A percentile compares a stretch with the other conserved stretches of the same genome.
Conservation (phyloP, 768 basidiomycete species). For the Xerocomellus intermedius region DNA sequence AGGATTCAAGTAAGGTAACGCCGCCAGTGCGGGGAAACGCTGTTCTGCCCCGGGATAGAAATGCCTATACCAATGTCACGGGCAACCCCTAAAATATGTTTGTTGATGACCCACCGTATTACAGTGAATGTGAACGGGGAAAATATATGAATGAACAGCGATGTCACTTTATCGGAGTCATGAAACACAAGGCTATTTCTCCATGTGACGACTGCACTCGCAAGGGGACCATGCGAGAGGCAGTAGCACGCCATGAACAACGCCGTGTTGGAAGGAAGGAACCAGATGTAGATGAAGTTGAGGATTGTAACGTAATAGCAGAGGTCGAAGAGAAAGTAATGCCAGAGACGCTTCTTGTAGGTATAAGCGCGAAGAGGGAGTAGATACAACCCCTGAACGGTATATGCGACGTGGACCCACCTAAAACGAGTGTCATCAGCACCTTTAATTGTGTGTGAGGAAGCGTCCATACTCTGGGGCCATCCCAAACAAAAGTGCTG, state of each 20-base stretch:
- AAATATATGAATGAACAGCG: constrained; percentile 93
- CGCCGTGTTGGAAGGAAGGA: constrained; percentile 70
- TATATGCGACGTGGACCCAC: constrained; percentile 89
- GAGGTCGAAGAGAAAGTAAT: constrained; percentile 90
- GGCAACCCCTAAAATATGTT: neutral
- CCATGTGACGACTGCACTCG: constrained; percentile 97
- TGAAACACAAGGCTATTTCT: constrained; percentile 98
- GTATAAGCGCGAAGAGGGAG: constrained; percentile 79
- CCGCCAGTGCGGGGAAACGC: constrained; percentile 81
- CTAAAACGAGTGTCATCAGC: constrained; percentile 37
- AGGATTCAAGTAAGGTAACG: constrained; percentile 71
- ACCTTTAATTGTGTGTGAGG: neutral
- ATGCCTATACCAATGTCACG: constrained; percentile 52
- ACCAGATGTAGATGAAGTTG: constrained; percentile 89
- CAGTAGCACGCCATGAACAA: constrained; percentile 93
- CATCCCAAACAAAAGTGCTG: constrained; percentile 85
- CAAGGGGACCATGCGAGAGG: constrained; percentile 86
- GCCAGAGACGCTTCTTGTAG: constrained; percentile 93
- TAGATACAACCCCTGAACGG: constrained; percentile 71
- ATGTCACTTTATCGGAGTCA: constrained; percentile 94
- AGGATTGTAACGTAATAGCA: constrained; percentile 95
- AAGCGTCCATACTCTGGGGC: constrained; percentile 67
- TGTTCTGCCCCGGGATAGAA: constrained; percentile 77
- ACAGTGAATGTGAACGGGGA: constrained; percentile 89
- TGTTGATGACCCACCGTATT: constrained; percentile 59